These are phyloP conservation scores for Kwoniella shivajii DNA, from an alignment of 1,284 basidiomycete genomes.

Conservation along the genomic window DNA sequence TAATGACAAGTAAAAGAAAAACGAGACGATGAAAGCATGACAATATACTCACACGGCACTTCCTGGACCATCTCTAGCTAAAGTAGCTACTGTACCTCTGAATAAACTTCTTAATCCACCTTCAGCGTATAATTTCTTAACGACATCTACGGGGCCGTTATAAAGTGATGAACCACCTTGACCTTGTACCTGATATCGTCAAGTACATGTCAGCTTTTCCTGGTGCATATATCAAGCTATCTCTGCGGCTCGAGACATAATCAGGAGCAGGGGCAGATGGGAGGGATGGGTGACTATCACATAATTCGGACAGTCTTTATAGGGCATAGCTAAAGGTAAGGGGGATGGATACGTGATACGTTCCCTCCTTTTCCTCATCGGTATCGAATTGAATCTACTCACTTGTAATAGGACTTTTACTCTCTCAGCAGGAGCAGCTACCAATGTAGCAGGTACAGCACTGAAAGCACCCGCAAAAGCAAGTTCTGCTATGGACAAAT, in stretches of 20 bases:
- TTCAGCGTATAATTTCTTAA: conserved; percentile 89
- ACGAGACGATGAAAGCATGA: no score
- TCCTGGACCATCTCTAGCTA: conserved; percentile 93
- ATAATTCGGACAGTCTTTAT: no score
- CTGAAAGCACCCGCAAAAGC: conserved; percentile 93
- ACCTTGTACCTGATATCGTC: conserved; percentile 71
- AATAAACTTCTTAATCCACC: conserved; percentile 92
- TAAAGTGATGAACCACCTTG: conserved; percentile 79
- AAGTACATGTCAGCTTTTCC: neutral
- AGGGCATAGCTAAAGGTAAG: no score
- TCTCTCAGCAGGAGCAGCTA: conserved; percentile 94
- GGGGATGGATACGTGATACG: no score
- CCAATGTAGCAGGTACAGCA: conserved; percentile 86
- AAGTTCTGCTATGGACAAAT: conserved; percentile 77
- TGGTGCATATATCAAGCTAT: no score
- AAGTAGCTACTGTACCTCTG: conserved; percentile 87
- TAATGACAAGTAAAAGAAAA: no score
- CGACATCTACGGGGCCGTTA: conserved; percentile 88
- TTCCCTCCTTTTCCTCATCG: no score
- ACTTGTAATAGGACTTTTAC: conserved; percentile 96
- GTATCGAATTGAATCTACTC: conserved; percentile 23
- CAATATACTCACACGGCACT: conserved; percentile 77
- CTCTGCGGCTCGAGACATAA: conserved; percentile 8
- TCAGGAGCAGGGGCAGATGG: neutral
- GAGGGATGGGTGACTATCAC: no score